Conservation (phyloP, 768 basidiomycete genomes). For the Hericium coralloides region DNA sequence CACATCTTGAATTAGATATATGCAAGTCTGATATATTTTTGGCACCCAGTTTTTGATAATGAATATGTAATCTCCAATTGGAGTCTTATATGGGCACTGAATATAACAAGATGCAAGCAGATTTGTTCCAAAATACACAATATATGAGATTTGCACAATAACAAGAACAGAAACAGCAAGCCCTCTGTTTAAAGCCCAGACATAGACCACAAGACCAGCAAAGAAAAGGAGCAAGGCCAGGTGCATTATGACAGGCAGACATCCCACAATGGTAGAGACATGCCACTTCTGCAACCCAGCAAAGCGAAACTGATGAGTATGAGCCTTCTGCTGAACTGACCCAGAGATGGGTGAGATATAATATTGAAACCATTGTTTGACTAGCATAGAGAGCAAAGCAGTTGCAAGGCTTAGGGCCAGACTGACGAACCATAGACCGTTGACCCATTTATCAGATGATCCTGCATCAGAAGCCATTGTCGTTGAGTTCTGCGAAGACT, state of each 20-base stretch:
- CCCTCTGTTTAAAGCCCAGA: not conserved
- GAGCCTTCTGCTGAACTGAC: not conserved
- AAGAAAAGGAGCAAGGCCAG: not conserved
- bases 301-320: not conserved
- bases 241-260: not conserved
- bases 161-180: not conserved
- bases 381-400: not conserved
- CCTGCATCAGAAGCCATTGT: not conserved
- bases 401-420: not conserved
- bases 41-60: not conserved
- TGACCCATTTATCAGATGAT: not conserved
- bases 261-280: not conserved
- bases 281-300: not conserved
- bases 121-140: not conserved
- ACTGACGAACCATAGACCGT: not conserved
- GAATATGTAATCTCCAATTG: not conserved
- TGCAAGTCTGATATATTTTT: no score
- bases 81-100: not conserved
- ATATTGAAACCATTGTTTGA: not conserved
- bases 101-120: not conserved
- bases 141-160: not conserved
- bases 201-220: not conserved
- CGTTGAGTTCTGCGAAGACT: not conserved
- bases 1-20: no score
- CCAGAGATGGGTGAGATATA: not conserved